Conservation (phyloP, 768 basidiomycete genomes). For the Leccinum barrowsii region DNA sequence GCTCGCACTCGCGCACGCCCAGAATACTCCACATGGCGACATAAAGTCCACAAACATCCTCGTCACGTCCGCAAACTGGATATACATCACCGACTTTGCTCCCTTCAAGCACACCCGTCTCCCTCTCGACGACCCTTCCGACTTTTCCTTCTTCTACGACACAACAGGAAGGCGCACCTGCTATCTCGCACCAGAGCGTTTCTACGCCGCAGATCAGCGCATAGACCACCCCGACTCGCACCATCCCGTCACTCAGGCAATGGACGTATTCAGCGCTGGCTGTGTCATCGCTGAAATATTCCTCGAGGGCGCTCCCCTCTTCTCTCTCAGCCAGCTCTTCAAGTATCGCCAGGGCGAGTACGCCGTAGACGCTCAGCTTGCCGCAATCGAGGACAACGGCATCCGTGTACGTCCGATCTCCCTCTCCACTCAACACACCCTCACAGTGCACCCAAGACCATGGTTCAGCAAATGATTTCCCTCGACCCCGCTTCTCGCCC, state of each 20-base stretch:
- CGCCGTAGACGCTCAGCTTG: conserved; percentile 67
- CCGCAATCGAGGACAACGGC: conserved; percentile 73
- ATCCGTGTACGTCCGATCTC: conserved; percentile 60
- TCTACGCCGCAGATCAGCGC: conserved; percentile 75
- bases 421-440: not conserved
- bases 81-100: conserved; percentile 94
- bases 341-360: conserved; percentile 89
- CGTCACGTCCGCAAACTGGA: conserved; percentile 94
- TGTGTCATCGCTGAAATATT: conserved; percentile 96
- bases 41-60: conserved; percentile 97
- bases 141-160: conserved; percentile 98
- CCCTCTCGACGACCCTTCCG: conserved; percentile 93
- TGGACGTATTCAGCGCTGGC: conserved; percentile 96
- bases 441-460: conserved; percentile 46
- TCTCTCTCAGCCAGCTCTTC: conserved; percentile 92
- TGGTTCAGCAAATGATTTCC: conserved; percentile 88
- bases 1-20: conserved; percentile 75
- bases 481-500: conserved; percentile 76
- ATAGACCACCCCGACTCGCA: conserved; percentile 52
- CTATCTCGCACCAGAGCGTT: conserved; percentile 94
- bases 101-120: conserved; percentile 93
- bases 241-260: conserved; percentile 88
- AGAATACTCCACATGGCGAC: conserved; percentile 94
- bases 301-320: conserved; percentile 88
- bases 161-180: conserved; percentile 91